These are phyloP conservation scores for Favolaschia claudopus DNA, from an alignment of 768 basidiomycete species.

Conservation along the genomic window DNA sequence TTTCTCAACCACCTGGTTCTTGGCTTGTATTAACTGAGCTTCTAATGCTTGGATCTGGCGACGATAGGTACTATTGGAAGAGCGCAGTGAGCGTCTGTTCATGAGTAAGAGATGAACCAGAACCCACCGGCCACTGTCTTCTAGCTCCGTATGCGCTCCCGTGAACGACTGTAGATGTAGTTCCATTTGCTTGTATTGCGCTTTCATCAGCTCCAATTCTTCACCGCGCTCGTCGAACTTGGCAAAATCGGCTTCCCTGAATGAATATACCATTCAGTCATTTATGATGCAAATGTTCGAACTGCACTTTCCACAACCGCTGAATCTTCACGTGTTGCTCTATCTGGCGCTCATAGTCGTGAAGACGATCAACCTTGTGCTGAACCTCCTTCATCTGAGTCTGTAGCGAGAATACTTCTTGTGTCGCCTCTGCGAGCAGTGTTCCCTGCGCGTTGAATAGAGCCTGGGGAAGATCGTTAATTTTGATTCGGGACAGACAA, in stretches of 20 bases:
- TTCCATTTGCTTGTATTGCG: conserved; percentile 71
- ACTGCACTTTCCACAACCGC: conserved; percentile 69
- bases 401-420: conserved; percentile 73
- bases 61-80: conserved; percentile 54
- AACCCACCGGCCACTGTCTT: conserved; percentile 65
- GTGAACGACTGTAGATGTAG: conserved; percentile 67
- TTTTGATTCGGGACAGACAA: not conserved
- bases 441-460: conserved; percentile 73
- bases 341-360: conserved; percentile 89
- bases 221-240: conserved; percentile 72
- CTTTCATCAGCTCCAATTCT: conserved; percentile 62
- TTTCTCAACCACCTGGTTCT: conserved; percentile 50
- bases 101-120: not conserved
- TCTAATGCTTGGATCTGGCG: conserved; percentile 71
- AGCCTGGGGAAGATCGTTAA: conserved; percentile 50
- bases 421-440: conserved; percentile 71
- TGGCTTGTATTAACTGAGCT: conserved; percentile 56
- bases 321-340: conserved; percentile 82
- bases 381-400: conserved; percentile 80
- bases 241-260: conserved; percentile 78
- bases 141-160: conserved; percentile 58
- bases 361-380: conserved; percentile 81
- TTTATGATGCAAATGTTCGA: not conserved
- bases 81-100: not conserved
- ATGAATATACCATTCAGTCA: not conserved